Evolutionary conservation across 2,329 filamentous ascomycete genomes (phyloP), one percentile per base, ranked within the genome.

Genomic region (Blastomyces parvus): DNA sequence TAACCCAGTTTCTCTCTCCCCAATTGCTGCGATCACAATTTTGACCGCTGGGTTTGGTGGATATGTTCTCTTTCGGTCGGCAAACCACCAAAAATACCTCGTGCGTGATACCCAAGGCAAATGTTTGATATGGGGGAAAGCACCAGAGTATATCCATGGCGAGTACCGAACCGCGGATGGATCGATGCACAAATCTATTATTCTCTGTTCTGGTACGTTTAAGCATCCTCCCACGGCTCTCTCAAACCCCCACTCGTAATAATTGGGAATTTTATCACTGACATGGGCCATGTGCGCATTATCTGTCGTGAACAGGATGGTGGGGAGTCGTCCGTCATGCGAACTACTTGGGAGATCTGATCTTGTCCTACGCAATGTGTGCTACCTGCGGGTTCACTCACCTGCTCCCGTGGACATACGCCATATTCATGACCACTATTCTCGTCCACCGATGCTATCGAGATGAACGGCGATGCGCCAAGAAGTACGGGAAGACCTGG

Each of bases 401-500:
- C 50, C 63, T 77, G 1, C 65, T 81, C 2, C 77, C 79, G 0
- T 82, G 79, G 77, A 74, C 71, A 0, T 82, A 81, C 64, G 75
- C 76, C 0, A 71, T 79, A 0, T 81, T 76, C 67, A 80, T 81
- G 77, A 74, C 74, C 0, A 63, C 74, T 2, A 64, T 82, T 11
- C 71, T 81, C 3, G 67, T 80, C 5, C 79, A 82, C 67, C 73
- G 80, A 6, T 80, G 78, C 56, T 72, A 74, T 42, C 72, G 79
- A 11, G 80, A 81, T 59, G 80, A 82, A 67, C 73, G 74, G 60
- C 70, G 79, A 9, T 81, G 78, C 50, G 71, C 69, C 1, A 72
- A 69, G 25, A 82, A 82, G 65, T 81, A 82, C 62, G 79, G 80
- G 2, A 67, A 71, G 2, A 71, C 72, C 0, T 82, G 80, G 80